Evolutionary conservation across 306 rosid genomes (phyloP).

Genomic region (Vigna mungo): DNA sequence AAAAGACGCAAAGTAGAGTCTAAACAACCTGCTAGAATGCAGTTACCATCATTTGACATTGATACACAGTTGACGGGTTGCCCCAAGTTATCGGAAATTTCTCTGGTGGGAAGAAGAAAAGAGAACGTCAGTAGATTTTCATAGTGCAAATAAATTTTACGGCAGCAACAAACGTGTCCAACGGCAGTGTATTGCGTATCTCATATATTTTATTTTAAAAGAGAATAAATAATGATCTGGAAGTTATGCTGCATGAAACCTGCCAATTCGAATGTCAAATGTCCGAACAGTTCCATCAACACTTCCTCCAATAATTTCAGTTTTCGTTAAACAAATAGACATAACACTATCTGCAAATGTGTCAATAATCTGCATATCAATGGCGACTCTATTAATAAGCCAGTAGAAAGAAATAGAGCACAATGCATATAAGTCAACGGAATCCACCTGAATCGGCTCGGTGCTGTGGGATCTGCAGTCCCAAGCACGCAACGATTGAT

Average conservation of each 20-base stretch:
- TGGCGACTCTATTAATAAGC: constrained; percentile 39
- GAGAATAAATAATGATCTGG: not conserved
- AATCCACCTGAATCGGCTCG: constrained; percentile 78
- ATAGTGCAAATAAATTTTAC: not conserved
- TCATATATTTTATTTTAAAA: no score
- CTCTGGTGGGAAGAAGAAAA: constrained; percentile 57
- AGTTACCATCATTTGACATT: constrained; percentile 91
- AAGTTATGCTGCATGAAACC: constrained; percentile 51
- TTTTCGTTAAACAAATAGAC: constrained; percentile 88
- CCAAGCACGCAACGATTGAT: constrained; percentile 95
- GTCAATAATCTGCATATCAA: constrained; percentile 77
- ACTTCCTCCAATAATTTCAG: constrained; percentile 88
- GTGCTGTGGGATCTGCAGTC: constrained; percentile 94
- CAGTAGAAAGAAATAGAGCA: constrained; percentile 30
- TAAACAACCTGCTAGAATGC: constrained; percentile 83
- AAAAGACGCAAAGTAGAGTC: constrained; percentile 83
- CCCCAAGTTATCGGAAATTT: constrained; percentile 79
- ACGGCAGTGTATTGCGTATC: not conserved
- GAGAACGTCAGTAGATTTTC: constrained; percentile 1
- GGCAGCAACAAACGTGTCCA: constrained; percentile 18
- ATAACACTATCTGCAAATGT: constrained; percentile 86
- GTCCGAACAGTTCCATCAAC: constrained; percentile 96
- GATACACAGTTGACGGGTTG: constrained; percentile 95
- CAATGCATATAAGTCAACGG: not conserved
- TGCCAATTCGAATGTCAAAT: constrained; percentile 86